A percentile compares a stretch with the other conserved stretches of the same genome.
phyloP scores from a whole-genome alignment of 805 yeast species.

The Candida alai region DNA sequence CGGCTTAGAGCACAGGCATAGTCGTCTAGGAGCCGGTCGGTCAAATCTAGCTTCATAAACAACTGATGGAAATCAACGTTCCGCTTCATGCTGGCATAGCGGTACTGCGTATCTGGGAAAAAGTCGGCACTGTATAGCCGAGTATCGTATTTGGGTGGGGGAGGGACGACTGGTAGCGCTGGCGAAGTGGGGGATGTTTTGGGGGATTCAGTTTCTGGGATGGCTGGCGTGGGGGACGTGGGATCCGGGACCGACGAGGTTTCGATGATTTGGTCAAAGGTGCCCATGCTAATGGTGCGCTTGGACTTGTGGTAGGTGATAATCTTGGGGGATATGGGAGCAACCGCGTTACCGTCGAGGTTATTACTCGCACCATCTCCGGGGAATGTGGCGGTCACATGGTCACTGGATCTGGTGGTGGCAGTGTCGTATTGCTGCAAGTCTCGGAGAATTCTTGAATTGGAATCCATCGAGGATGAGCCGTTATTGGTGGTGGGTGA shows the following conservation, averaged over 20 bases:
- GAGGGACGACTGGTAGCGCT: slow-evolving; percentile 11
- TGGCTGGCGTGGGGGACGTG: too few relatives aligned
- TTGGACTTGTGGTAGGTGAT: slow-evolving; percentile 36
- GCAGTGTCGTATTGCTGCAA: slow-evolving; percentile 5
- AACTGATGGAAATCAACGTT: slow-evolving; percentile 72
- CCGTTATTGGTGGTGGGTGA: not conserved
- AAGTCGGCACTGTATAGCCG: slow-evolving; percentile 55
- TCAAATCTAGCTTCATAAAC: slow-evolving; percentile 62
- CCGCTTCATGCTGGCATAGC: slow-evolving; percentile 61
- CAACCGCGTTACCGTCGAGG: not conserved
- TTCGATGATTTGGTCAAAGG: slow-evolving; percentile 12
- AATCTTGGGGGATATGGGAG: slow-evolving; percentile 29
- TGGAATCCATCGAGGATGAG: not conserved
- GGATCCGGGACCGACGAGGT: slow-evolving; percentile 11
- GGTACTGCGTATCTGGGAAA: slow-evolving; percentile 53
- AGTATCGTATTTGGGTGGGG: slow-evolving; percentile 28
- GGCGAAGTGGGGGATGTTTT: slow-evolving; percentile 4
- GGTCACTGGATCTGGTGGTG: too few relatives aligned
- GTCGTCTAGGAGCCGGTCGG: slow-evolving; percentile 78
- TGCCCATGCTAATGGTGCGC: slow-evolving; percentile 30
- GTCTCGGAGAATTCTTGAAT: slow-evolving; percentile 5
- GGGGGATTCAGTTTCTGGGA: too few relatives aligned
- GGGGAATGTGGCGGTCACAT: too few relatives aligned
- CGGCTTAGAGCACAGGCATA: slow-evolving; percentile 86
- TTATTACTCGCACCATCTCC: not conserved